Conservation (phyloP, 768 basidiomycete species). For the Royoungia palumana region DNA sequence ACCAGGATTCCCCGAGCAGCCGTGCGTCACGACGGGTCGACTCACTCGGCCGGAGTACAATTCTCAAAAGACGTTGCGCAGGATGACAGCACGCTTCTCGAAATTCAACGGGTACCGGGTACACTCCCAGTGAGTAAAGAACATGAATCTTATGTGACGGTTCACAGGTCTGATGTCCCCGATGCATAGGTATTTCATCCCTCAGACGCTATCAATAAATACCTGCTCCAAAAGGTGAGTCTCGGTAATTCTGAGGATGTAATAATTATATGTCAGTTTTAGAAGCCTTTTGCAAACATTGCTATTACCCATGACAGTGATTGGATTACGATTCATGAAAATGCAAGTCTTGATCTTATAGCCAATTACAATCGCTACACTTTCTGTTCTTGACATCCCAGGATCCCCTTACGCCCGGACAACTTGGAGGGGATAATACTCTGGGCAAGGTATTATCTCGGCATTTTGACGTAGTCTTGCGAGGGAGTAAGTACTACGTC, state of each 20-base stretch:
- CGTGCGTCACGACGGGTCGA: too few species aligned
- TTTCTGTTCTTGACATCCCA: background rate
- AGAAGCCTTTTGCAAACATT: background rate
- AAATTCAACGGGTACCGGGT: background rate
- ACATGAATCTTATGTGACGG: too few species aligned
- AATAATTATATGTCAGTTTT: background rate
- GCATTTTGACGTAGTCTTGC: conserved; percentile 1
- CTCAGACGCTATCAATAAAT: conserved; percentile 10
- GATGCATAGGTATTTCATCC: conserved; percentile 13
- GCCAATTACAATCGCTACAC: too few species aligned
- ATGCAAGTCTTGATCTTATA: background rate
- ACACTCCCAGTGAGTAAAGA: background rate
- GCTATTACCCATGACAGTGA: background rate
- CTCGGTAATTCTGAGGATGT: too few species aligned
- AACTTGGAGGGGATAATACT: background rate
- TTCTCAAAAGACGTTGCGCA: too few species aligned
- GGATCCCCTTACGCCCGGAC: background rate
- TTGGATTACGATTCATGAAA: background rate
- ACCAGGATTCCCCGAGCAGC: too few species aligned
- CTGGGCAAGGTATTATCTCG: background rate
- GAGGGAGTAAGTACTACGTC: background rate
- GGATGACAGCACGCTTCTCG: too few species aligned
- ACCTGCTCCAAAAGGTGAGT: conserved; percentile 1
- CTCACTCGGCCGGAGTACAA: too few species aligned
- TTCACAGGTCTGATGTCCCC: too few species aligned